A percentile compares a stretch with the other conserved stretches of the same genome.
Conservation (phyloP, 2,329 filamentous ascomycete genomes). For the Pseudogymnoascus pannorum region DNA sequence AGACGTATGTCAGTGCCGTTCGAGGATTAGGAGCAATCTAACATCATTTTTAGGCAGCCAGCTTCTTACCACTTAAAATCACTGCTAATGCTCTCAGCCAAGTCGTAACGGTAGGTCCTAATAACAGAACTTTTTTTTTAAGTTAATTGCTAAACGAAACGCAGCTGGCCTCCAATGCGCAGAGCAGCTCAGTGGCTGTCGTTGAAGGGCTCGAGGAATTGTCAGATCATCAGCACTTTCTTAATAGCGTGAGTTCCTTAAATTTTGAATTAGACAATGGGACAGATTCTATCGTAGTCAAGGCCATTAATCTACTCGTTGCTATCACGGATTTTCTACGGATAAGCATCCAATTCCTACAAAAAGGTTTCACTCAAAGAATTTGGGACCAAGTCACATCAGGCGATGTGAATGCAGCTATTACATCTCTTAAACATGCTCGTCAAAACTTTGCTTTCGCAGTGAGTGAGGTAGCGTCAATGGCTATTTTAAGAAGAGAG, state of each 20-base stretch:
- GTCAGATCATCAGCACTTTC: not conserved
- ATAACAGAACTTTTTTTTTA: not conserved
- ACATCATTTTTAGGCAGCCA: not conserved
- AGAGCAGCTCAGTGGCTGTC: not conserved
- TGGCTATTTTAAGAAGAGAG: not conserved
- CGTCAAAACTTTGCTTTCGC: not conserved
- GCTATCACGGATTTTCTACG: not conserved
- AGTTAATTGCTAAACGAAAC: not conserved
- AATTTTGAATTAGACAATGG: not conserved
- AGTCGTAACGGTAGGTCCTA: not conserved
- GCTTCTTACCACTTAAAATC: not conserved
- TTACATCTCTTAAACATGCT: not conserved
- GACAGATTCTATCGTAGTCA: not conserved
- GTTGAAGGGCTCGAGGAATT: not conserved
- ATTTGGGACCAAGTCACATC: not conserved
- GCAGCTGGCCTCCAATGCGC: not conserved
- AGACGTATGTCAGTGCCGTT: not conserved
- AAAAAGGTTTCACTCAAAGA: not conserved
- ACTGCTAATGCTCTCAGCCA: not conserved
- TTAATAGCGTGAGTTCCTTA: not conserved
- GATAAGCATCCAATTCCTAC: not conserved
- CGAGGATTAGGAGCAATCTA: not conserved
- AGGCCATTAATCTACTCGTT: not conserved
- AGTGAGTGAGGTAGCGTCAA: not conserved
- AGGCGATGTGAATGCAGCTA: not conserved